phyloP scores from a whole-genome alignment of 768 basidiomycete species.

The Mycena olivaceomarginata region DNA sequence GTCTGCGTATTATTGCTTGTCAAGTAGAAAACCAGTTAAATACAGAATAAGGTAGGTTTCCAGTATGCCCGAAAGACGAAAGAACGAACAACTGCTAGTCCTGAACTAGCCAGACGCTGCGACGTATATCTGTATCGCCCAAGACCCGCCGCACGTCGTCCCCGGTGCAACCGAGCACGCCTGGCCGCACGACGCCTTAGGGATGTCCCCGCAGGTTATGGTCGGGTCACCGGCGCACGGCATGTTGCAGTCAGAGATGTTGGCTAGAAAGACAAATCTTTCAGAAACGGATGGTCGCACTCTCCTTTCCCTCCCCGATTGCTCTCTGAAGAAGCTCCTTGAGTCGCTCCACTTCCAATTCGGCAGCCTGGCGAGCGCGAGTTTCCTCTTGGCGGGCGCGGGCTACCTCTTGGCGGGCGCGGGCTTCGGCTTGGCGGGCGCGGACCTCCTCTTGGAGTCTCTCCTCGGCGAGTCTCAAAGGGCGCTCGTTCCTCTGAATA shows the following conservation, averaged over 20 bases:
- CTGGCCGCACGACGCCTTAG: slow-evolving; percentile 4
- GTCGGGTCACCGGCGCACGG: slow-evolving; percentile 20
- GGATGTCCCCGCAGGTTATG: slow-evolving; percentile 16
- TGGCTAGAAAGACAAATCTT: too few relatives aligned
- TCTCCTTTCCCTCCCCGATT: too few relatives aligned
- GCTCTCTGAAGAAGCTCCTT: too few relatives aligned
- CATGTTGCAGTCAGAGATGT: slow-evolving; percentile 23
- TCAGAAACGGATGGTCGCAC: too few relatives aligned
- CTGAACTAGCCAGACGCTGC: not conserved
- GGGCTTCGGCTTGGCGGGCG: too few relatives aligned
- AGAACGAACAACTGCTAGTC: not conserved
- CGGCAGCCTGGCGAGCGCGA: too few relatives aligned
- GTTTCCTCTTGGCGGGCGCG: too few relatives aligned
- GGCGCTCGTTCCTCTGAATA: too few relatives aligned
- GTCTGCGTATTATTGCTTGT: not conserved
- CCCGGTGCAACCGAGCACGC: slow-evolving; percentile 26
- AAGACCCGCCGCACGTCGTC: slow-evolving; percentile 27
- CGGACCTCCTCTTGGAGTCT: too few relatives aligned
- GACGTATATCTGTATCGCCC: slow-evolving; percentile 24
- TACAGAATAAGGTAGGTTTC: slow-evolving; percentile 17
- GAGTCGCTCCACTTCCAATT: too few relatives aligned
- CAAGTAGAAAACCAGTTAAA: slow-evolving; percentile 9
- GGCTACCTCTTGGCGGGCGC: too few relatives aligned
- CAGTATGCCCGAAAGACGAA: not conserved
- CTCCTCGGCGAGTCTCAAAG: too few relatives aligned